Evolutionary conservation across 495 filamentous ascomycete genomes (phyloP).

Genomic region (Xylaria castorea): DNA sequence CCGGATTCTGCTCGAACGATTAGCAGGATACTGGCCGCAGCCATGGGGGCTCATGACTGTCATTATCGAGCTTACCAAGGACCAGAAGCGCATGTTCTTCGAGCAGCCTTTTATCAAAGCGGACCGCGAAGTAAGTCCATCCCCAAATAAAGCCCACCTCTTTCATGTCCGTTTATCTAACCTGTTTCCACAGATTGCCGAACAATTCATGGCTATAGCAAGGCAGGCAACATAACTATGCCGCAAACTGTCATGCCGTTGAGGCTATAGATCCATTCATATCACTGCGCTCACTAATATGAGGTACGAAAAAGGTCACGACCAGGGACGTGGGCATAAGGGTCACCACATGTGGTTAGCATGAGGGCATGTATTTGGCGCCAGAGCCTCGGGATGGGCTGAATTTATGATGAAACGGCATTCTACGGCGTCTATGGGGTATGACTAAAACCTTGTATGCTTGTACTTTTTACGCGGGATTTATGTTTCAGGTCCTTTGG

Average conservation of each 20-base stretch:
- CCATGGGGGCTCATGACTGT: slow-evolving; percentile 96
- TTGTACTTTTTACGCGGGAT: background rate
- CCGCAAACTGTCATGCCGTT: background rate
- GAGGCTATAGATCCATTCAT: slow-evolving; percentile 8
- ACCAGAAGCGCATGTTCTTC: slow-evolving; percentile 87
- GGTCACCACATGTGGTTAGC: background rate
- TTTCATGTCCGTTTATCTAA: background rate
- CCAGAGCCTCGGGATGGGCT: slow-evolving; percentile 12
- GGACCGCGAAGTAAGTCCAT: slow-evolving; percentile 73
- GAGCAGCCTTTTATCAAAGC: slow-evolving; percentile 90
- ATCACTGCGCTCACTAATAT: slow-evolving; percentile 4
- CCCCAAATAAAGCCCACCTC: slow-evolving; percentile 22
- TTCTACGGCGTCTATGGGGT: slow-evolving; percentile 27
- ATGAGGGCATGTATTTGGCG: slow-evolving; percentile 18
- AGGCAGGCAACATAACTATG: slow-evolving; percentile 36
- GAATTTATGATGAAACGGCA: slow-evolving; percentile 22
- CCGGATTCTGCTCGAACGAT: slow-evolving; percentile 82
- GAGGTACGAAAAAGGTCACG: slow-evolving; percentile 9
- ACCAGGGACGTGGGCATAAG: slow-evolving; percentile 6
- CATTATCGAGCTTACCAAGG: slow-evolving; percentile 88
- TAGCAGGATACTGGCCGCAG: slow-evolving; percentile 90
- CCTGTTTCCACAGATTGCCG: slow-evolving; percentile 45
- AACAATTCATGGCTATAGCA: slow-evolving; percentile 49
- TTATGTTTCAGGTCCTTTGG: background rate
- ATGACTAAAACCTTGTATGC: slow-evolving; percentile 23